Evolutionary conservation across 2,329 filamentous ascomycete species (phyloP).

Genomic region (Shiraia sp.): DNA sequence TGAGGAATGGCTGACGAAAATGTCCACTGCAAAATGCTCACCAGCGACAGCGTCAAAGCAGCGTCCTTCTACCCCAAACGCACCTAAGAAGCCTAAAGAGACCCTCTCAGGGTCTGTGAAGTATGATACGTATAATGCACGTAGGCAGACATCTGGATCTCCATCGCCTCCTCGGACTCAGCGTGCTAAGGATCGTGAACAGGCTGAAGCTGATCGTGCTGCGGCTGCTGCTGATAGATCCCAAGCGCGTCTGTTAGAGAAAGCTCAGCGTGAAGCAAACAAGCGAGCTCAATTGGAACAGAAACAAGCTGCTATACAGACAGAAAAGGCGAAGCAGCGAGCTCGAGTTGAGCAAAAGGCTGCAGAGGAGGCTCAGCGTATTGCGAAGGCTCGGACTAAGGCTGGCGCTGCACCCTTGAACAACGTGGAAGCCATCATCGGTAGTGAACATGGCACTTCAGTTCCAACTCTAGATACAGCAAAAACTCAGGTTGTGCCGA

Average conservation of each 20-base stretch:
- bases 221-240: conserved; percentile 1
- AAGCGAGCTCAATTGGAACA: conserved; percentile 14
- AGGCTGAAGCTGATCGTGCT: conserved; percentile 5
- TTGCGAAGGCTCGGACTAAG: conserved; percentile 19
- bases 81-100: neutral
- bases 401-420: conserved; percentile 8
- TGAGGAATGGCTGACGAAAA: conserved; percentile 11
- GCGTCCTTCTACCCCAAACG: neutral
- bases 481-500: neutral
- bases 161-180: neutral
- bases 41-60: neutral
- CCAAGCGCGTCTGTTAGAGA: conserved; percentile 8
- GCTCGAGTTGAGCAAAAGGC: conserved; percentile 6
- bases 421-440: neutral
- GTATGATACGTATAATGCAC: neutral
- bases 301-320: conserved; percentile 13
- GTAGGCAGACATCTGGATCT: neutral
- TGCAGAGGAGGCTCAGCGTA: conserved; percentile 9
- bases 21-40: conserved; percentile 8
- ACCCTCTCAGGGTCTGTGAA: neutral
- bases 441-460: neutral
- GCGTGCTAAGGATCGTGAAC: conserved; percentile 3
- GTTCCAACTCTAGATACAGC: neutral
- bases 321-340: conserved; percentile 11
- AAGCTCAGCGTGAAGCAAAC: conserved; percentile 9